Conservation (phyloP, 2,329 filamentous ascomycete species). For the Colletotrichum echinochloae region DNA sequence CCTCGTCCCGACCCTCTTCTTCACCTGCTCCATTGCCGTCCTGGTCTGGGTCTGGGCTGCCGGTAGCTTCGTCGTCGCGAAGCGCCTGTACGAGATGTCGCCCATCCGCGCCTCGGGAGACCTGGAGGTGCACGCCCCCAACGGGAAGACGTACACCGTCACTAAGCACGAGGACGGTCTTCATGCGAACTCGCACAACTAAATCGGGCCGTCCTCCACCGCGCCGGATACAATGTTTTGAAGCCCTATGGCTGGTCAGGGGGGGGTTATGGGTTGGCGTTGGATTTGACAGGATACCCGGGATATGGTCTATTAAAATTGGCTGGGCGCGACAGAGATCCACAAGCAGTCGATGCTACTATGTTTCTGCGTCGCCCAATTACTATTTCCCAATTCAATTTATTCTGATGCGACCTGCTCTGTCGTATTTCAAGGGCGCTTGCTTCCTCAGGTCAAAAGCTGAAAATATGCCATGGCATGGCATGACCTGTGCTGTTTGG, state of each 20-base stretch:
- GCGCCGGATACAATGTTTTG: not conserved
- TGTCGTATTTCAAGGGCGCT: not conserved
- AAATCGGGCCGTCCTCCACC: not conserved
- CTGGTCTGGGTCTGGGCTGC: slow-evolving; percentile 77
- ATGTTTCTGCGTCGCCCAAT: not conserved
- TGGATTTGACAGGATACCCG: not conserved
- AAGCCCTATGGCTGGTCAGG: too few species aligned
- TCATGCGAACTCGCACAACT: slow-evolving; percentile 27
- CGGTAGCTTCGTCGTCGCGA: slow-evolving; percentile 65
- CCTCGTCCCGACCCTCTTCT: slow-evolving; percentile 75
- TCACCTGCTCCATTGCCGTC: slow-evolving; percentile 71
- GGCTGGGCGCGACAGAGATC: not conserved
- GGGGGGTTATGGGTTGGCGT: not conserved
- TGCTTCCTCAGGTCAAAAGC: too few species aligned
- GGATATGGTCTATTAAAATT: not conserved
- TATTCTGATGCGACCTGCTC: not conserved
- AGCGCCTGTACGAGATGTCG: slow-evolving; percentile 58
- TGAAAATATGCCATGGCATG: not conserved
- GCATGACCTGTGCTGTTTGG: not conserved
- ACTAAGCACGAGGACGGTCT: slow-evolving; percentile 45
- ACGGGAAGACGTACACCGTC: slow-evolving; percentile 38
- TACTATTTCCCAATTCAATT: not conserved
- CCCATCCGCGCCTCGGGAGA: slow-evolving; percentile 44
- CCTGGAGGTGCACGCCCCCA: slow-evolving; percentile 42
- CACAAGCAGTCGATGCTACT: not conserved